Evolutionary conservation across 768 basidiomycete species (phyloP), one percentile per base, ranked within the genome.

Genomic region (Symmetrospora coprosmae): DNA sequence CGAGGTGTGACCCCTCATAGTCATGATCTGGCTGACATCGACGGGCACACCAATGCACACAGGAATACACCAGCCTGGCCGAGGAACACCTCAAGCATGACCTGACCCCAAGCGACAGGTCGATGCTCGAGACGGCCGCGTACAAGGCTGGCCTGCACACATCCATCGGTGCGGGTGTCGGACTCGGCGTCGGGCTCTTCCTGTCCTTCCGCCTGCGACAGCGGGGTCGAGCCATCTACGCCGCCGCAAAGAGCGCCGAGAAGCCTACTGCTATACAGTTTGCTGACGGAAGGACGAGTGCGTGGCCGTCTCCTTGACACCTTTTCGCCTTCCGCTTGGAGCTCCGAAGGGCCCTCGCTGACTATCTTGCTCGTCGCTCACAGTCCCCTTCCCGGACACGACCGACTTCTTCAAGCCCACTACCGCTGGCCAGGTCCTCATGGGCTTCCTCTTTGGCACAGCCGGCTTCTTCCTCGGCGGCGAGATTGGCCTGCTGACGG

Each of bases 361-460:
- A 49, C 21, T 8, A 4, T 33, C 49, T 31, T 30, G 9, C 25
- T 5, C 30, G 13, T 13, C 4, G 17, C 49, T 23, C 33, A 6
- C 30, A 31, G 55, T 58, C 4, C 55, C 55, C 7, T 58, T 58
- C 43, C 55, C 55, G 11, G 55, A 58, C 33, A 41, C 55, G 25
- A 58, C 41, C 43, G 55, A 58, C n/a, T 58, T 45, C 40, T 58
- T 58, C 55, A 43, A 21, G 30, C 55, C 55, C 43, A 45, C 51
- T 38, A 40, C n/a, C 25, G 13, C 46, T 30, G 55, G 31, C 27
- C 51, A 35, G 11, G 37, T 40, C 51, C 34, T 40, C 31, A n/a
- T 40, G 23, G 34, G 34, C 28, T 38, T 38, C 27, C 27, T 53
- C 34, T 58, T 58, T 43, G 21, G 21, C 6, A 46, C 46, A n/a